A percentile compares a stretch with the other conserved stretches of the same genome.
Evolutionary conservation across 148 eudicot species (phyloP).

Genomic region (Mesembryanthemum crystallinum): DNA sequence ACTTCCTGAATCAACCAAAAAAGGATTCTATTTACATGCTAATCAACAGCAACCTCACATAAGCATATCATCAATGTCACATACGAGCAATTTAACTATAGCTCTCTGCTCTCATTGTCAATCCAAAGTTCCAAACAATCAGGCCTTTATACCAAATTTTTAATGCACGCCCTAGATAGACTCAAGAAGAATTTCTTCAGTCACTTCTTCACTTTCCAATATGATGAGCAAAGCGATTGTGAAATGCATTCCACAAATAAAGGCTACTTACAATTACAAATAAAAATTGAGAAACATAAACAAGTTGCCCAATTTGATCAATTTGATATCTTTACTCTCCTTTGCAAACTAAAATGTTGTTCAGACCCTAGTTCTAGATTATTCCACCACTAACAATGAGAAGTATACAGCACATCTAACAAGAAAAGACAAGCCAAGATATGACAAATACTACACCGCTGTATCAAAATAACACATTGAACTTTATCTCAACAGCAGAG

Average conservation of each 20-base stretch:
- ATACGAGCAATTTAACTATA: neutral
- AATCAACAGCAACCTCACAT: neutral
- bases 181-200: neutral
- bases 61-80: neutral
- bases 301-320: neutral
- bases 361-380: neutral
- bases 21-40: neutral
- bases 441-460: too few relatives aligned
- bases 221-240: neutral
- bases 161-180: neutral
- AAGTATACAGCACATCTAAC: too few relatives aligned
- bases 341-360: neutral
- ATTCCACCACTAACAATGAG: neutral
- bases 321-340: neutral
- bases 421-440: neutral
- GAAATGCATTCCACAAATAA: neutral
- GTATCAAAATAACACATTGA: neutral
- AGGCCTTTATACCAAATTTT: neutral
- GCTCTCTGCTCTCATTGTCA: constrained; percentile 2
- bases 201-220: neutral
- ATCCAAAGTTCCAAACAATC: neutral
- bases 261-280: neutral
- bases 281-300: neutral
- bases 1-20: constrained; percentile 34
- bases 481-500: neutral